These are phyloP conservation scores for Talaromyces wortmannii DNA, from an alignment of 495 filamentous ascomycete genomes.

Conservation along the genomic window DNA sequence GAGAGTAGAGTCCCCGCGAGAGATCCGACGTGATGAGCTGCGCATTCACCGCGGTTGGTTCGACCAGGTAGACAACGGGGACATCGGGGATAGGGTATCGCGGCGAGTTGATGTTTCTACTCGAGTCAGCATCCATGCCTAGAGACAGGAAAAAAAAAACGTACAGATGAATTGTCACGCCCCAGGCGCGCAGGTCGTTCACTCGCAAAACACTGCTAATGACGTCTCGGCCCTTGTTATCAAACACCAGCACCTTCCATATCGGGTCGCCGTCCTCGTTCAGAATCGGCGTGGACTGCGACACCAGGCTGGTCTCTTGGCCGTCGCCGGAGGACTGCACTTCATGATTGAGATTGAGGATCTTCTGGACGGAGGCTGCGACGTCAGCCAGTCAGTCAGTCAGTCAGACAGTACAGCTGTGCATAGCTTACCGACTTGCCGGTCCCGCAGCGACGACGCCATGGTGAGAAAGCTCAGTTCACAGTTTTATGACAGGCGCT, in stretches of 20 bases:
- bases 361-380: conserved; percentile 86
- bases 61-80: conserved; percentile 90
- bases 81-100: conserved; percentile 94
- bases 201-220: conserved; percentile 94
- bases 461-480: no score
- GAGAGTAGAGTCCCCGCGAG: conserved; percentile 79
- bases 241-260: conserved; percentile 68
- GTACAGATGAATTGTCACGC: conserved; percentile 94
- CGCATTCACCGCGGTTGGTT: conserved; percentile 77
- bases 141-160: conserved; percentile 6
- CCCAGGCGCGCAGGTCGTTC: conserved; percentile 84
- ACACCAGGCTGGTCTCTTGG: conserved; percentile 53
- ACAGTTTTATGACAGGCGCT: no score
- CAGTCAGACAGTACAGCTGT: conserved; percentile 7
- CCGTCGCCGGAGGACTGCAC: conserved; percentile 45
- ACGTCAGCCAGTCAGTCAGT: conserved; percentile 17
- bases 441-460: conserved; percentile 74
- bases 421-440: conserved; percentile 77
- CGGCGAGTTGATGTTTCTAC: conserved; percentile 70
- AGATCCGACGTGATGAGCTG: conserved; percentile 82
- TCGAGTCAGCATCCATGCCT: conserved; percentile 3
- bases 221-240: conserved; percentile 61
- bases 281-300: conserved; percentile 65
- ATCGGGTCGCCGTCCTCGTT: conserved; percentile 82
- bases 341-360: conserved; percentile 88